phyloP scores from a whole-genome alignment of 225 moss, liverwort and hornwort species.

The Pleurozium schreberi region DNA sequence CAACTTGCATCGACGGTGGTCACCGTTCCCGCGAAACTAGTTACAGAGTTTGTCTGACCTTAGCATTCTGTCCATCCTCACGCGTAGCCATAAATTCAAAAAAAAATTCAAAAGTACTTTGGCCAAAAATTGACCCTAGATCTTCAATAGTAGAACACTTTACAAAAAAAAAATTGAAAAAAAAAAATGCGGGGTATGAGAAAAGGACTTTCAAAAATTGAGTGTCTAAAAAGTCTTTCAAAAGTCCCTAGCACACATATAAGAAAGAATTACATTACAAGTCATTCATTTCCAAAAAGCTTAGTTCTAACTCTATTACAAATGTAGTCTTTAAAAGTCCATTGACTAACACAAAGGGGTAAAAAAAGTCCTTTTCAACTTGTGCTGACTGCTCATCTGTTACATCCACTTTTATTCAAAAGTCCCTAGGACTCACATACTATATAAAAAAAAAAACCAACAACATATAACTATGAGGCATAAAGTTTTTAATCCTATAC shows the following conservation, averaged over 20 bases:
- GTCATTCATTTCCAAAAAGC: neutral
- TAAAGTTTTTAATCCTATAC: no score
- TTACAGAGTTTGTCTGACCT: accelerated
- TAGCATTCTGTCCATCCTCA: accelerated
- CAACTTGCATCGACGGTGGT: no score
- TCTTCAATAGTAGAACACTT: accelerated
- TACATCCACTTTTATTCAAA: neutral
- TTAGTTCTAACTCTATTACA: neutral
- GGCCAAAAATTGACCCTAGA: accelerated
- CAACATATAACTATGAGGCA: no score
- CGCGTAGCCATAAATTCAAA: accelerated
- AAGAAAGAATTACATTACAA: neutral
- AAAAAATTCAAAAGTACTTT: neutral
- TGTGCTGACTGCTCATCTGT: neutral
- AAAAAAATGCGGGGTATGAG: neutral
- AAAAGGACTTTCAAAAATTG: neutral
- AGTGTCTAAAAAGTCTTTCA: neutral
- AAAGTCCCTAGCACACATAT: neutral
- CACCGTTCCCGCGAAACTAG: no score
- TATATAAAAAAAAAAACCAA: no score
- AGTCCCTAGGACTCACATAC: neutral
- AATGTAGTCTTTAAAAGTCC: neutral
- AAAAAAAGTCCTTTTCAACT: neutral
- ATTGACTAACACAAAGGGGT: accelerated
- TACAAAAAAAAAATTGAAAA: neutral